Evolutionary conservation across 2,329 filamentous ascomycete genomes (phyloP).

Genomic region (Biscogniauxia marginata): DNA sequence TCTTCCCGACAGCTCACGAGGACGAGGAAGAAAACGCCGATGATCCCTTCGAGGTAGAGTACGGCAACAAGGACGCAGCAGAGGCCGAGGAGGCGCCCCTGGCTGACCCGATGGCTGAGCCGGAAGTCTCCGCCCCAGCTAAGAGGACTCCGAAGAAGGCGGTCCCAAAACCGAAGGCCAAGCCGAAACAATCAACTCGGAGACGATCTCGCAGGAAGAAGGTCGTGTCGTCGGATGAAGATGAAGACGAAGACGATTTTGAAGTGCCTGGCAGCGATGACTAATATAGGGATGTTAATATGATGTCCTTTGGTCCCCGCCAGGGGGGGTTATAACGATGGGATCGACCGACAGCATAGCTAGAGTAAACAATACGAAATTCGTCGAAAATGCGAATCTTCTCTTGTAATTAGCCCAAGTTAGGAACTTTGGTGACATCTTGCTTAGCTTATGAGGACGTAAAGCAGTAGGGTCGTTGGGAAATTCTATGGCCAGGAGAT

Average conservation of each 20-base stretch:
- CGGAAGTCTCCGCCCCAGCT: not conserved
- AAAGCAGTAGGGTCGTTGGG: too few relatives aligned
- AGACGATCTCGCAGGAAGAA: constrained; percentile 24
- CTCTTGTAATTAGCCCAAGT: too few relatives aligned
- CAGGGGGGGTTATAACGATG: not conserved
- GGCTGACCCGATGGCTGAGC: not conserved
- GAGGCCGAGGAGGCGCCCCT: constrained; percentile 4
- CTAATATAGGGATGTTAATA: too few relatives aligned
- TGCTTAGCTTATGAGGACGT: too few relatives aligned
- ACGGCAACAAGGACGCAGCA: constrained; percentile 17
- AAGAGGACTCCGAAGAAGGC: constrained; percentile 17
- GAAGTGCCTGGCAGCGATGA: constrained; percentile 19
- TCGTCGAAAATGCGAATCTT: too few relatives aligned
- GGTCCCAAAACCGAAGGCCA: constrained; percentile 24
- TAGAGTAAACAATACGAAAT: too few relatives aligned
- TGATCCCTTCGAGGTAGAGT: constrained; percentile 31
- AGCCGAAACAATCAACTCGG: constrained; percentile 22
- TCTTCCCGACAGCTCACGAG: constrained; percentile 18
- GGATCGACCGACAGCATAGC: not conserved
- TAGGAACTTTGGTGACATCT: too few relatives aligned
- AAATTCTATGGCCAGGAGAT: too few relatives aligned
- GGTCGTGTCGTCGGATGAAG: constrained; percentile 22
- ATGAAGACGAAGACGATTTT: constrained; percentile 24
- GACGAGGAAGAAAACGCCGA: constrained; percentile 24
- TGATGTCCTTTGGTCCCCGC: too few relatives aligned